Base-by-base conservation (phyloP, 2,329 filamentous ascomycete species). In the Fusarium coffeatum region DNA sequence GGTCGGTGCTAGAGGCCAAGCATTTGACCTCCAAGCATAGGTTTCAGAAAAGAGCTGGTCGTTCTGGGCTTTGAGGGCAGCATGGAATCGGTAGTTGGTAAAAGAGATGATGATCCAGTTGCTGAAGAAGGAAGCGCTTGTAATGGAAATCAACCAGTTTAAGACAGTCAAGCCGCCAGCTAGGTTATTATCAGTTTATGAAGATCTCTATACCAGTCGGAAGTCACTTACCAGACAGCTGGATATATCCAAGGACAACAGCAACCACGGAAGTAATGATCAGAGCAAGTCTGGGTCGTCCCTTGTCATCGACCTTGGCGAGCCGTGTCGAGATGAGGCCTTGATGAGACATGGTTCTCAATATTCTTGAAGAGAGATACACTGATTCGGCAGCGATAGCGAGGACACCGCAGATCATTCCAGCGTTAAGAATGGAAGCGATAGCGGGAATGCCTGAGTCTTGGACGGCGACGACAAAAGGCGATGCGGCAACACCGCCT, bases 61-160 rank as follows among this genome's bases (percentile, higher is more conserved):
- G 3, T 67, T 67, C 25, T 69, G 66, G 11, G 63, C 63, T 11
- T 55, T 55, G 30, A 71, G 66, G 6, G 66, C 68, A 28, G 55
- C 45, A 18, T 64, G 59, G 37, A 71, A 71, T 8, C 66, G 56
- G 20, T 34, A 69, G 37, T 56, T 67, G 32, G 68, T 66, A n/a
- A 69, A 64, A 34, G 68, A 45, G 13, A 69, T 63, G 55, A 71
- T 66, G 28, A 67, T 63, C 68, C 68, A 70, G 51, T 70, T 70
- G n/a, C 55, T 58, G 45, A 71, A 69, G 50, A 69, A 70, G 8
- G 65, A 71, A 2, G 68, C 62, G 18, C 68, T 71, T 1, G 68
- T 71, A 20, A 69, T 69, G 3, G 68, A 71, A 9, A 71, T 55
- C 16, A 68, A 25, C 64, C 67, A 71, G 51, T 68, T 71, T 1